Evolutionary conservation across 2,329 filamentous ascomycete species (phyloP).

Genomic region (Aurifilum marmelostoma): DNA sequence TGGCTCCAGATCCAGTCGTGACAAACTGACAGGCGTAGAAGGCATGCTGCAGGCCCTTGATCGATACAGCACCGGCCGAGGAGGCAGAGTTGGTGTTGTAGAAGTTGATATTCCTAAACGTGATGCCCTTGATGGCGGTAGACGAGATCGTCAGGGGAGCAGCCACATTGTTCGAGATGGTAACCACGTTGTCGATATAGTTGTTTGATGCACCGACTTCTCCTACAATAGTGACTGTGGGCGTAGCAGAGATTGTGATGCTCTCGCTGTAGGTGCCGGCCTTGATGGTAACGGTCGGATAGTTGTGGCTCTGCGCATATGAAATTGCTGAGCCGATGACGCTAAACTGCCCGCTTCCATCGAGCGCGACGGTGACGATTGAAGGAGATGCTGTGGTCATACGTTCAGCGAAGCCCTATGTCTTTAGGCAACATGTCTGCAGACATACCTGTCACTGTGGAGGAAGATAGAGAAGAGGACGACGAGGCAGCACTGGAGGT

Average conservation of each 20-base stretch:
- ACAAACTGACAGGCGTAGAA: constrained; percentile 50
- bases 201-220: constrained; percentile 35
- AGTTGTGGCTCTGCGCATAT: constrained; percentile 45
- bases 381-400: constrained; percentile 12
- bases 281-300: constrained; percentile 48
- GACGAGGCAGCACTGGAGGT: not conserved
- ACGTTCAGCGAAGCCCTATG: not conserved
- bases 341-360: constrained; percentile 49
- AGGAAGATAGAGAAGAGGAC: not conserved
- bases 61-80: constrained; percentile 36
- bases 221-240: constrained; percentile 47
- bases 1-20: constrained; percentile 39
- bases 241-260: constrained; percentile 44
- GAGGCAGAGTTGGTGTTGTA: constrained; percentile 37
- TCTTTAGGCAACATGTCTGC: no score
- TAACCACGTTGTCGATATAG: constrained; percentile 44
- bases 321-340: constrained; percentile 48
- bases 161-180: constrained; percentile 35
- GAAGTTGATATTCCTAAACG: constrained; percentile 46
- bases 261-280: constrained; percentile 50
- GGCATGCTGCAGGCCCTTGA: constrained; percentile 44
- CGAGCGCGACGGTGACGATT: constrained; percentile 47
- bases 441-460: not conserved
- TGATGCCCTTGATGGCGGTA: constrained; percentile 38
- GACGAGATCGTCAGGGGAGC: constrained; percentile 38